Conservation (phyloP, 1,284 basidiomycete species). For the Ustilago loliicola region DNA sequence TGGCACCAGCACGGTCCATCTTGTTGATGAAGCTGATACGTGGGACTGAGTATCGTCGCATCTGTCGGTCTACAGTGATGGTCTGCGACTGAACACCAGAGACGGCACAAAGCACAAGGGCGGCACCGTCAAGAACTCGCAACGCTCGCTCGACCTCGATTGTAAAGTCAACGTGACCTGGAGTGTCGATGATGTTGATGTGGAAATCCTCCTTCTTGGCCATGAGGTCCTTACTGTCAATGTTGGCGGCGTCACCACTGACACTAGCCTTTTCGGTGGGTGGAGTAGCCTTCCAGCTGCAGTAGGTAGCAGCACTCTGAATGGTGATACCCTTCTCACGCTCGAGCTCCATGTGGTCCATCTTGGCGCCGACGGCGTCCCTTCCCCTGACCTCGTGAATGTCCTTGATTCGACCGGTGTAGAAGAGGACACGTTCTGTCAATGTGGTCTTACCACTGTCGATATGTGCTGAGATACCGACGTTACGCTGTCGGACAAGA, state of each 20-base stretch:
- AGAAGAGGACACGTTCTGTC: constrained; percentile 96
- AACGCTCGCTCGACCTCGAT: constrained; percentile 98
- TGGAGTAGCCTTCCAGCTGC: constrained; percentile 86
- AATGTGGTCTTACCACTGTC: constrained; percentile 99
- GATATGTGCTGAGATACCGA: constrained; percentile 73
- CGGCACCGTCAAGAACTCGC: constrained; percentile 95
- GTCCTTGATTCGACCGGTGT: constrained; percentile 93
- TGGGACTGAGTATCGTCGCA: constrained; percentile 94
- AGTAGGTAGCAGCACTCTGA: constrained; percentile 97
- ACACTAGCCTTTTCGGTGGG: constrained; percentile 70
- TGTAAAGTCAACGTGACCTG: constrained; percentile 99
- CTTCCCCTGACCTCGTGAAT: constrained; percentile 98
- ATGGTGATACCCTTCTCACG: constrained; percentile 99
- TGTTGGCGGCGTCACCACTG: constrained; percentile 67
- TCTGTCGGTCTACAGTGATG: constrained; percentile 98
- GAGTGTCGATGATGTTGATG: constrained; percentile 99
- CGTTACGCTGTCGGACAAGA: constrained; percentile 71
- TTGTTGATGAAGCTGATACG: constrained; percentile 98
- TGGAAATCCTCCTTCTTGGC: constrained; percentile 80
- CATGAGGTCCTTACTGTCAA: constrained; percentile 45
- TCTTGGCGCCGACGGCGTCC: constrained; percentile 97
- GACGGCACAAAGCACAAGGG: constrained; percentile 95
- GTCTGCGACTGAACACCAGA: constrained; percentile 98
- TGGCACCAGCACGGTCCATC: constrained; percentile 98
- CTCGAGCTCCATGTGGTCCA: constrained; percentile 99